phyloP scores from a whole-genome alignment of 768 basidiomycete species.

The Podaxis sp. region DNA sequence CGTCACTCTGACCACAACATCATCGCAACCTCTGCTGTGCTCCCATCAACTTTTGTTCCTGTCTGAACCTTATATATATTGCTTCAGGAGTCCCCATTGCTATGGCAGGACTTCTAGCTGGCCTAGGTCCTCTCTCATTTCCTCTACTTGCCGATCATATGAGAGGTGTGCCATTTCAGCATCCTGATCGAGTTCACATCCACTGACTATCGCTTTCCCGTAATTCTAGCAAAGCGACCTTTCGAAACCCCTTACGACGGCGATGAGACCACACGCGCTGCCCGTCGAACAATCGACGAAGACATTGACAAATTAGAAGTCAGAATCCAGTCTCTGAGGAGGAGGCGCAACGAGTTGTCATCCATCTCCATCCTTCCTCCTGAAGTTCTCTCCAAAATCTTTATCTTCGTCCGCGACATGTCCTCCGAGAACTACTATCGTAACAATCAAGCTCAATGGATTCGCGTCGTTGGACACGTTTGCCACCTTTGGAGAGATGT shows the following conservation, averaged over 20 bases:
- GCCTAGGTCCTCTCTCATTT: constrained; percentile 25
- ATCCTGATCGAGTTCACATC: not conserved
- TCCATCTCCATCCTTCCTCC: constrained; percentile 41
- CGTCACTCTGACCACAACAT: not conserved
- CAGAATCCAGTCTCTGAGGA: constrained; percentile 33
- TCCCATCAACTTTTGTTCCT: not conserved
- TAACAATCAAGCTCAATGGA: constrained; percentile 28
- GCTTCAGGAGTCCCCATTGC: not conserved
- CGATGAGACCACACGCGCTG: constrained; percentile 20
- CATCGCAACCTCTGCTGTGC: not conserved
- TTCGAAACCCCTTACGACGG: constrained; percentile 18
- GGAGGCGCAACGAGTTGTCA: constrained; percentile 35
- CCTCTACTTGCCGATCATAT: constrained; percentile 5
- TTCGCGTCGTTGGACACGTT: constrained; percentile 36
- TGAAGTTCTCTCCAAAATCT: constrained; percentile 41
- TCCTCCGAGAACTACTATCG: not conserved
- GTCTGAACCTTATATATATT: not conserved
- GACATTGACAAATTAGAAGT: constrained; percentile 34
- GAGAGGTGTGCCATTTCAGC: constrained; percentile 19
- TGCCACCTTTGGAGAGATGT: constrained; percentile 44
- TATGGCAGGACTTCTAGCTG: constrained; percentile 30
- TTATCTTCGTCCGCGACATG: constrained; percentile 26
- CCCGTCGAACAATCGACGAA: constrained; percentile 35
- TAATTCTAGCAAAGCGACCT: not conserved
- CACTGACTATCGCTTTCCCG: not conserved